phyloP scores from a whole-genome alignment of 768 basidiomycete species.

The Pleurotus salmoneostramineus region DNA sequence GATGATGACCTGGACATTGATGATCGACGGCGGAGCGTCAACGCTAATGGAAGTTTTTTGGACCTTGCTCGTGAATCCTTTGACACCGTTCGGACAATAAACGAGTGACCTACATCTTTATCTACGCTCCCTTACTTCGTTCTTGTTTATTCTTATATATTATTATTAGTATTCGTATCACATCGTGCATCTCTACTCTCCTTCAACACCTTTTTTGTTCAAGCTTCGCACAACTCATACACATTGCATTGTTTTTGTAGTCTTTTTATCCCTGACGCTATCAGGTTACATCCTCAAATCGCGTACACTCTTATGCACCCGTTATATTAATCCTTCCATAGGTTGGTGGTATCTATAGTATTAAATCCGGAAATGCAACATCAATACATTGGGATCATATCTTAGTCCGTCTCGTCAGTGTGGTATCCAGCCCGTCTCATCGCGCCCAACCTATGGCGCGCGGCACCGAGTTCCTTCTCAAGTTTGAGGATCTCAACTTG shows the following conservation, averaged over 20 bases:
- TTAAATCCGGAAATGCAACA: constrained; percentile 5
- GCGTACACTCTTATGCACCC: neutral
- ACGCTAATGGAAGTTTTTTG: constrained; percentile 38
- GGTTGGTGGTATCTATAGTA: constrained; percentile 4
- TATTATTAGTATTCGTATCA: constrained; percentile 8
- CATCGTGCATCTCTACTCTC: constrained; percentile 6
- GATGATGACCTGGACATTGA: constrained; percentile 43
- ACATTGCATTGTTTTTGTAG: constrained; percentile 2
- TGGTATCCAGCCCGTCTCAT: constrained; percentile 91
- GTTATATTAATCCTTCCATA: constrained; percentile 1
- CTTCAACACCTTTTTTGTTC: neutral
- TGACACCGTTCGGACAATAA: constrained; percentile 37
- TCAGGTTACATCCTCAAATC: neutral
- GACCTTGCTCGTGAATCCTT: constrained; percentile 51
- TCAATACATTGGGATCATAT: constrained; percentile 11
- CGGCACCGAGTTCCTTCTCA: constrained; percentile 92
- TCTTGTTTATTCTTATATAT: constrained; percentile 12
- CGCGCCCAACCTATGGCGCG: constrained; percentile 74
- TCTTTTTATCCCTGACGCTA: constrained; percentile 1
- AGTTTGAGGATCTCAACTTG: constrained; percentile 97
- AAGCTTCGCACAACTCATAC: neutral
- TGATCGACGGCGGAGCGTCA: constrained; percentile 13
- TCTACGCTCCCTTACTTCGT: neutral
- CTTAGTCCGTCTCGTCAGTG: constrained; percentile 74
- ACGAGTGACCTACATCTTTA: constrained; percentile 7